These are phyloP conservation scores for Solanum peruvianum DNA, from an alignment of 257 asterid species.

Conservation along the genomic window DNA sequence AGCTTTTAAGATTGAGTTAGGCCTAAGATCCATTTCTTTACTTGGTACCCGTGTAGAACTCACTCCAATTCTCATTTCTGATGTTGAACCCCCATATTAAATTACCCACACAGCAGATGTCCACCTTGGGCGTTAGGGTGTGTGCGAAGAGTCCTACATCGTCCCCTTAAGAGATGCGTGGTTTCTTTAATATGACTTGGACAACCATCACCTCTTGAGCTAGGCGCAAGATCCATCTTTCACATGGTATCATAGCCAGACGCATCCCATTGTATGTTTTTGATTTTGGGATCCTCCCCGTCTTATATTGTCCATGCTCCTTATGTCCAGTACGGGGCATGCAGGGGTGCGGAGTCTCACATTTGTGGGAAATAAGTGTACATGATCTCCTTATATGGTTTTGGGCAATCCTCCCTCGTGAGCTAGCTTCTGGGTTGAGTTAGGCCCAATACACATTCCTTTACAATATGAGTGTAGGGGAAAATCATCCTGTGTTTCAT, in stretches of 20 bases:
- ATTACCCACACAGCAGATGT: background rate
- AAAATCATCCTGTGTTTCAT: background rate
- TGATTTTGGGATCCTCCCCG: background rate
- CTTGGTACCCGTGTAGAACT: background rate
- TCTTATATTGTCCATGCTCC: background rate
- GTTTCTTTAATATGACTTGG: background rate
- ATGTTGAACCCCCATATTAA: background rate
- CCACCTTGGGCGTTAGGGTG: background rate
- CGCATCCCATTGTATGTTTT: background rate
- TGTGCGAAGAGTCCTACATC: background rate
- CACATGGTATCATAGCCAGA: background rate
- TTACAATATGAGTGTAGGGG: background rate
- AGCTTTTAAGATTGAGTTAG: background rate
- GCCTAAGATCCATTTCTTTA: background rate
- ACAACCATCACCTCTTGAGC: background rate
- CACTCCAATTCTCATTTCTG: background rate
- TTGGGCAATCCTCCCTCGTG: background rate
- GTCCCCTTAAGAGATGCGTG: background rate
- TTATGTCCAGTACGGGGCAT: background rate
- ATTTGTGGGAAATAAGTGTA: background rate
- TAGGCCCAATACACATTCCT: background rate
- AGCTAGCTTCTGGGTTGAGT: background rate
- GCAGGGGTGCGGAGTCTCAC: background rate
- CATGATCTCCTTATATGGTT: background rate
- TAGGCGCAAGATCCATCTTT: background rate